Evolutionary conservation across 2,329 filamentous ascomycete genomes (phyloP).

Genomic region (Graphiopsis chlorocephala): DNA sequence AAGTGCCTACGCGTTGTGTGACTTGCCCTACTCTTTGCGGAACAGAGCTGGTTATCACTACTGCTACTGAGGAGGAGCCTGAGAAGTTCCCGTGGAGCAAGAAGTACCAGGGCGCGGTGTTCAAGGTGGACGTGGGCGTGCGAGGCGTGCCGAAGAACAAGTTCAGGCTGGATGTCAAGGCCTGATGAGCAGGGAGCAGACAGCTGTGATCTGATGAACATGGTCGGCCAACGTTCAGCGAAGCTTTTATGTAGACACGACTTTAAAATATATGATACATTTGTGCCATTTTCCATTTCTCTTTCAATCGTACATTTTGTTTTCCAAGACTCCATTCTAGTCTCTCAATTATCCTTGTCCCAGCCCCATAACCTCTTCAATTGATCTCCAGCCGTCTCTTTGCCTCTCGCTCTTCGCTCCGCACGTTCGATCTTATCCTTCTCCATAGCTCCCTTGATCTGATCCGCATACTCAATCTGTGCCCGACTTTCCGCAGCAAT

Average conservation of each 20-base stretch:
- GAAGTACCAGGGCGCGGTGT: conserved; percentile 67
- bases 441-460: conserved; percentile 56
- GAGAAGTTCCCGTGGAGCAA: conserved; percentile 61
- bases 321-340: background rate
- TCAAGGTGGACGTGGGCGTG: conserved; percentile 73
- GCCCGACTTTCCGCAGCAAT: conserved; percentile 61
- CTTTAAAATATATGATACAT: conserved; percentile 8
- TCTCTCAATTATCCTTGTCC: conserved; percentile 18
- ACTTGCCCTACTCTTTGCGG: conserved; percentile 81
- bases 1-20: conserved; percentile 72
- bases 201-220: background rate
- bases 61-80: conserved; percentile 66
- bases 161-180: conserved; percentile 50
- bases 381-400: conserved; percentile 44
- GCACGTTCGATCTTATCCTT: conserved; percentile 55
- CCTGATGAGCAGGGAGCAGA: conserved; percentile 13
- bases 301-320: background rate
- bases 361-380: conserved; percentile 36
- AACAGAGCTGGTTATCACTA: conserved; percentile 73
- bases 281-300: background rate
- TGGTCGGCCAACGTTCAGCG: background rate
- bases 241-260: conserved; percentile 8
- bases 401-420: conserved; percentile 56
- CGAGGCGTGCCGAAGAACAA: conserved; percentile 62
- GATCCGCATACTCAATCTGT: conserved; percentile 57